phyloP scores from a whole-genome alignment of 306 rosid species.

The Prunus kanzakura region DNA sequence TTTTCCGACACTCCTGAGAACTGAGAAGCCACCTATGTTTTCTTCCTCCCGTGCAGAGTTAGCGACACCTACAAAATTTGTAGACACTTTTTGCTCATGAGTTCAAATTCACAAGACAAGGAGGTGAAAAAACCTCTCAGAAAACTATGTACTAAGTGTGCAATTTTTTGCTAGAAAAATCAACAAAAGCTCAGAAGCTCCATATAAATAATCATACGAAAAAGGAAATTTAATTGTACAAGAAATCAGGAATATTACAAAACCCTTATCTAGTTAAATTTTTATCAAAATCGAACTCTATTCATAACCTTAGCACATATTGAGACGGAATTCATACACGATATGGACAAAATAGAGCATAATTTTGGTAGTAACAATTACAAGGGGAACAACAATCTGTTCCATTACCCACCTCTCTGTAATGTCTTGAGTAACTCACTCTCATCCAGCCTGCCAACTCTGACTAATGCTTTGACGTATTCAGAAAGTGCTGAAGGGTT shows the following conservation, averaged over 20 bases:
- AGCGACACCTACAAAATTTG: constrained; percentile 52
- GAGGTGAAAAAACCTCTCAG: neutral
- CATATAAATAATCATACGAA: constrained; percentile 3
- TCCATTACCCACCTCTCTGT: constrained; percentile 61
- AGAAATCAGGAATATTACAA: neutral
- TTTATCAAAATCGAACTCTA: neutral
- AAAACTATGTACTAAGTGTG: neutral
- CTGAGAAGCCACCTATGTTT: constrained; percentile 45
- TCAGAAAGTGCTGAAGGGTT: constrained; percentile 77
- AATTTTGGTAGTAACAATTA: neutral
- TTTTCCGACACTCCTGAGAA: constrained; percentile 60
- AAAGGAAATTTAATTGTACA: neutral
- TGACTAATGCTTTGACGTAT: constrained; percentile 77
- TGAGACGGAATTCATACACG: neutral
- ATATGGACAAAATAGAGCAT: neutral
- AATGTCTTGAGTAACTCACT: constrained; percentile 77
- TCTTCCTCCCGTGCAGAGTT: constrained; percentile 53
- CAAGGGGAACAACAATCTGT: neutral
- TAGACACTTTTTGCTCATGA: constrained; percentile 12
- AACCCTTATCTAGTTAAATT: neutral
- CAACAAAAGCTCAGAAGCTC: neutral
- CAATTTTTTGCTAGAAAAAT: neutral
- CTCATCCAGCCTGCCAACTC: constrained; percentile 77
- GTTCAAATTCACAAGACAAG: neutral
- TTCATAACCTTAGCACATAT: neutral